Evolutionary conservation across 495 filamentous ascomycete genomes (phyloP), one percentile per base, ranked within the genome.

Genomic region (Penicillium coprophilum): DNA sequence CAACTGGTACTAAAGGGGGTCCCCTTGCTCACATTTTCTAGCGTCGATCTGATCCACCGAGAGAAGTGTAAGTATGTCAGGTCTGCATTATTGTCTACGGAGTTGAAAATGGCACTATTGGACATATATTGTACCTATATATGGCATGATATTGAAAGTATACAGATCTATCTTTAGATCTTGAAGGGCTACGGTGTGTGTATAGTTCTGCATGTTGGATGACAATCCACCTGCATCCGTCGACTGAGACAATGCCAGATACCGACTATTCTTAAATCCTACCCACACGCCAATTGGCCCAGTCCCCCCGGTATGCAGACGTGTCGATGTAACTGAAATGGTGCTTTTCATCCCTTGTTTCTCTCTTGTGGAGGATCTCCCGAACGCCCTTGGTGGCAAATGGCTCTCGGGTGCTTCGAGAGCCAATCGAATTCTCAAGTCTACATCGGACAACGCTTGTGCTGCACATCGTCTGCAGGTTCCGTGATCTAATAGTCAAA

Each of bases 291-390:
- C 34, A 28, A 49, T 49, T 49, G 28, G 46, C 1, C 20, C 23
- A 36, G 38, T n/a, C 10, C 20, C 7, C 45, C 45, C 28, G 45
- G 45, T 47, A 47, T 47, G 45, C 30, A 17, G 45, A 47, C 27
- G 19, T 54, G 52, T 46, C 15, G 43, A 54, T 54, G 52, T 54
- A 54, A 54, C 52, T 54, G 52, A 54, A 54, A 54, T 43, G 20
- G 17, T 47, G n/a, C 45, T 21, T 15, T 30, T 45, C 19, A 24
- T 32, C 52, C 52, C 52, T 54, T 54, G 52, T 34, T 45, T 46
- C 13, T 45, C 27, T 20, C 15, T 41, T 53, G 49, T 51, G 45
- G 24, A 46, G 23, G 43, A 47, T 47, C 45, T 47, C 15, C 32
- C 11, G 7, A 38, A 51, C 21, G 34, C 21, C 31, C 31, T 21